Conservation (phyloP, 331 rosid genomes). For the Dryas integrifolia region DNA sequence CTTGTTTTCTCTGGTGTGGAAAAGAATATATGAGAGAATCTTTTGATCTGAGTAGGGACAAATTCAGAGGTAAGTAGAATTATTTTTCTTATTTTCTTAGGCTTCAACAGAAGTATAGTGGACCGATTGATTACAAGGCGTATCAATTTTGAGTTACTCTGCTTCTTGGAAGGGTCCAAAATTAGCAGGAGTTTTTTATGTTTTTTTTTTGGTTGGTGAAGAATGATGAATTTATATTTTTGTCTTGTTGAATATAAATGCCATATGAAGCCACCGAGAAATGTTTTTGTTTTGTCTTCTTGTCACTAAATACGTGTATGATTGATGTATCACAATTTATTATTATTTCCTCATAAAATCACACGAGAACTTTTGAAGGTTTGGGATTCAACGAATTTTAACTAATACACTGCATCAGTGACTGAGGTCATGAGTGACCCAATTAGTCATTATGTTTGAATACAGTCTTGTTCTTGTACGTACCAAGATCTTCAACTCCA, state of each 20-base stretch:
- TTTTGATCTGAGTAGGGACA: not conserved
- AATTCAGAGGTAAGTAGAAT: not conserved
- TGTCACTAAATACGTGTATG: too few species aligned
- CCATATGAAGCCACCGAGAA: not conserved
- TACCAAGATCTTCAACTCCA: not conserved
- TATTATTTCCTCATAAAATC: not conserved
- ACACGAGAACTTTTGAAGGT: too few species aligned
- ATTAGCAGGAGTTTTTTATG: not conserved
- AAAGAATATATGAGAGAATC: not conserved
- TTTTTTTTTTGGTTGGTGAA: too few species aligned
- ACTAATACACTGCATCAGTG: too few species aligned
- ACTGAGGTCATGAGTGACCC: too few species aligned
- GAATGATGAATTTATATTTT: not conserved
- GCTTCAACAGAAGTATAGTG: not conserved
- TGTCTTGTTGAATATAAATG: constrained; percentile 1
- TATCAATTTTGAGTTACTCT: not conserved
- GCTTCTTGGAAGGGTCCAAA: not conserved
- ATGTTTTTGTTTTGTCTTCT: too few species aligned
- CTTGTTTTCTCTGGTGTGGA: not conserved
- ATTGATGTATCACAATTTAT: too few species aligned
- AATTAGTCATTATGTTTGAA: too few species aligned
- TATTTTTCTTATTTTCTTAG: not conserved
- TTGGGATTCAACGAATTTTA: too few species aligned
- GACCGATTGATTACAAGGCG: not conserved
- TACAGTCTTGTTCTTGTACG: too few species aligned